Conservation (phyloP, 306 rosid genomes). For the Prosopis cineraria region DNA sequence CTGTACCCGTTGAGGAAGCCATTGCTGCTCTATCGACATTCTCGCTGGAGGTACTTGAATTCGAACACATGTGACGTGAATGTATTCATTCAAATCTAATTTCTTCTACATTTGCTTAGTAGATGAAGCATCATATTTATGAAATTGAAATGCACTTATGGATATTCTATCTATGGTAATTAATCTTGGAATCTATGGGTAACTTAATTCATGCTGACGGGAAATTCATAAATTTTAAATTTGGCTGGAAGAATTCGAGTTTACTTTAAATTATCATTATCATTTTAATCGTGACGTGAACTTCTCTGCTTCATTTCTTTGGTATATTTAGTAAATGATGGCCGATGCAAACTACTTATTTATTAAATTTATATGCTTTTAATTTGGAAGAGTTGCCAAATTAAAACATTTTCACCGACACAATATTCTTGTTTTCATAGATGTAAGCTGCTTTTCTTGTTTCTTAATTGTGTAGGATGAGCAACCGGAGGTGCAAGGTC, state of each 20-base stretch:
- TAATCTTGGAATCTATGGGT: background rate
- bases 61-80: background rate
- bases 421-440: constrained; percentile 22
- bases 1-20: constrained; percentile 98
- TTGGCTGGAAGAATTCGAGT: constrained; percentile 2
- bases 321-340: constrained; percentile 12
- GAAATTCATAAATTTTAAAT: constrained; percentile 16
- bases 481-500: constrained; percentile 93
- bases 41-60: constrained; percentile 76
- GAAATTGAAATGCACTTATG: constrained; percentile 7
- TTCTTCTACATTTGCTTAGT: constrained; percentile 23
- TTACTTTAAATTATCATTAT: background rate
- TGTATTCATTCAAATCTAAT: background rate
- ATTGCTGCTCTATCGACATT: constrained; percentile 95
- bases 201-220: constrained; percentile 15
- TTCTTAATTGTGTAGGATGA: constrained; percentile 64
- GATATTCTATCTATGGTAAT: constrained; percentile 12
- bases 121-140: background rate
- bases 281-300: background rate
- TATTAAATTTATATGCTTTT: constrained; percentile 14
- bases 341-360: constrained; percentile 18
- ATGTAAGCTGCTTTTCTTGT: constrained; percentile 14
- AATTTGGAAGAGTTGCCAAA: constrained; percentile 11
- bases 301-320: background rate
- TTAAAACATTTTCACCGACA: constrained; percentile 21